phyloP scores from a whole-genome alignment of 768 basidiomycete species.

The Auricularia sp. region DNA sequence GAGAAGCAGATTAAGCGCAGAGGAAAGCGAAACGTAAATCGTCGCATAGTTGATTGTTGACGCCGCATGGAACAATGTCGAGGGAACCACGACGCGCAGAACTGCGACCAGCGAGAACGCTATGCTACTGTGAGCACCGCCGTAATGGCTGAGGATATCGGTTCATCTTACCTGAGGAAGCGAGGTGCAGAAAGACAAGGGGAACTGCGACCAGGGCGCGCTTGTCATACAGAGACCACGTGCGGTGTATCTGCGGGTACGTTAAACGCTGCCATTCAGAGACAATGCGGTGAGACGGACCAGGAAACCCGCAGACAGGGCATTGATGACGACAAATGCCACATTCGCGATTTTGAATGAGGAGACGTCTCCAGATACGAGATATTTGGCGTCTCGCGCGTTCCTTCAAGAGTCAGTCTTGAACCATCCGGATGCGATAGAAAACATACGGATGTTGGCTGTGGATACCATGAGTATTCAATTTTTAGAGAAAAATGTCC shows the following conservation, averaged over 20 bases:
- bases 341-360: neutral
- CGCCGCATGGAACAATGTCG: neutral
- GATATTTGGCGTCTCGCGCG: neutral
- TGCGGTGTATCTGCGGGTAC: neutral
- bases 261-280: neutral
- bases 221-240: neutral
- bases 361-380: neutral
- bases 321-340: neutral
- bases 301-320: neutral
- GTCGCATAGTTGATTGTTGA: neutral
- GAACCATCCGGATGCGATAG: too few relatives aligned
- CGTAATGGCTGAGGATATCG: too few relatives aligned
- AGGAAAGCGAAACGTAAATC: neutral
- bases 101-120: neutral
- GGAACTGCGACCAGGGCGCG: neutral
- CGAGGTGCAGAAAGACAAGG: neutral
- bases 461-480: neutral
- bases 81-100: too few relatives aligned
- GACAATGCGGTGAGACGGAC: neutral
- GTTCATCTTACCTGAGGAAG: too few relatives aligned
- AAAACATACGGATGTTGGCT: neutral
- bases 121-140: neutral
- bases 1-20: neutral
- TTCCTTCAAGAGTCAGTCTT: neutral
- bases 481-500: neutral